Evolutionary conservation across 805 yeast genomes (phyloP), one percentile per base, ranked within the genome.

Genomic region (Limtongia smithiae): DNA sequence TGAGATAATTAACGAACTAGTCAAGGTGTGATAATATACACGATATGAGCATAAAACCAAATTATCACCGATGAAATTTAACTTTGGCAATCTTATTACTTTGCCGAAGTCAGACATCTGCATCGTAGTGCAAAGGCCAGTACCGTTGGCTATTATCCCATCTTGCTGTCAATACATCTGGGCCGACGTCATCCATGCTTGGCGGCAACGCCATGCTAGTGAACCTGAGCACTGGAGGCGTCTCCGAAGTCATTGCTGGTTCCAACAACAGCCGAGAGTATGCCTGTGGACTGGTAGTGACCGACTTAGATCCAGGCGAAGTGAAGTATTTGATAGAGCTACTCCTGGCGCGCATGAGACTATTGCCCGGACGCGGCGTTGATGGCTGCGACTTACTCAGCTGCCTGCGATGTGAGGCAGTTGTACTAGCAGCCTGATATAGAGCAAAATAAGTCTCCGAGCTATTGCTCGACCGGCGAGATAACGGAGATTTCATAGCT

Each of bases 391-490:
- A 50, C 15, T 42, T 28, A 25, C 55, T 46, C n/a, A 24, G 28
- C 17, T 48, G 43, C 9, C 44, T 34, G n/a, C 27, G 27, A 32
- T 25, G 18, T 34, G 11, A 28, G 39, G 9, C n/a, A 25, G 24
- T 21, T 43, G 32, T 22, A 33, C 30, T 22, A 41, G 27, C 21
- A 35, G 38, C 20, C 5, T 21, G 18, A n/a, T 25, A 25, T 25
- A 25, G 9, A 7, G 28, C 28, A 25, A 25, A 51, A 28, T 43
- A 41, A 2, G 49, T 53, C 25, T 51, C 56, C 17, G 14, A 22
- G 2, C 51, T 41, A 2, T 49, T 48, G 32, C 55, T 51, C 17
- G 48, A 34, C n/a, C 55, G 51, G 3, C 55, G 47, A 11, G 28
- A 25, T 9, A 25, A 7, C 9, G 28, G 28, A 6, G 28, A 25